Evolutionary conservation across 2,329 filamentous ascomycete genomes (phyloP).

Genomic region (Exophiala bonariae): DNA sequence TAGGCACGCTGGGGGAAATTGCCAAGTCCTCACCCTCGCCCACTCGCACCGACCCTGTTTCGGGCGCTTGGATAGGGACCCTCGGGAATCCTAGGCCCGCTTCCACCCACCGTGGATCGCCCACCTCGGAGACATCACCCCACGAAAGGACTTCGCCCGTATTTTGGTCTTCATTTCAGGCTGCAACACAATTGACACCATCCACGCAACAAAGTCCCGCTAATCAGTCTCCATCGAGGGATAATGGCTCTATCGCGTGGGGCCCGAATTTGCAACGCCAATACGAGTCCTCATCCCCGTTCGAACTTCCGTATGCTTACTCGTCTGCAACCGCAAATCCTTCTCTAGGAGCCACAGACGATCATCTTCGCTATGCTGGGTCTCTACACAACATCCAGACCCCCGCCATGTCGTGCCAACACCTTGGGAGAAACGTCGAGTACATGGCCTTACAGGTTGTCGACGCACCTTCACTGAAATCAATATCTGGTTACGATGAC

Average conservation of each 20-base stretch:
- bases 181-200: slow-evolving; percentile 13
- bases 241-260: slow-evolving; percentile 8
- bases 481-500: slow-evolving; percentile 25
- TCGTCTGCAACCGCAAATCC: slow-evolving; percentile 1
- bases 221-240: slow-evolving; percentile 6
- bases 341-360: slow-evolving; percentile 1
- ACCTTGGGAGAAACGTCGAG: slow-evolving; percentile 24
- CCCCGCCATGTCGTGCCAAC: slow-evolving; percentile 11
- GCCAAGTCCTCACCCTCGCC: slow-evolving; percentile 8
- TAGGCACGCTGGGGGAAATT: not conserved
- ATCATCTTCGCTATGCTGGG: slow-evolving; percentile 11
- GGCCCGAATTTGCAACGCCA: not conserved
- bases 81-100: too few species aligned
- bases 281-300: slow-evolving; percentile 1
- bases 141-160: slow-evolving; percentile 2
- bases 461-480: slow-evolving; percentile 20
- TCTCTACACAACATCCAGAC: slow-evolving; percentile 2
- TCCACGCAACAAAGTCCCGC: slow-evolving; percentile 2
- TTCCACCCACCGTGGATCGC: slow-evolving; percentile 9
- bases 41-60: not conserved
- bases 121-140: slow-evolving; percentile 8
- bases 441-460: slow-evolving; percentile 24
- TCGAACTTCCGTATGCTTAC: slow-evolving; percentile 1
- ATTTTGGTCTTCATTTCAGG: slow-evolving; percentile 3
- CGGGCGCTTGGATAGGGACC: slow-evolving; percentile 10